These are phyloP conservation scores for Ceratocystis eucalypticola DNA, from an alignment of 2,329 filamentous ascomycete genomes.

Conservation along the genomic window DNA sequence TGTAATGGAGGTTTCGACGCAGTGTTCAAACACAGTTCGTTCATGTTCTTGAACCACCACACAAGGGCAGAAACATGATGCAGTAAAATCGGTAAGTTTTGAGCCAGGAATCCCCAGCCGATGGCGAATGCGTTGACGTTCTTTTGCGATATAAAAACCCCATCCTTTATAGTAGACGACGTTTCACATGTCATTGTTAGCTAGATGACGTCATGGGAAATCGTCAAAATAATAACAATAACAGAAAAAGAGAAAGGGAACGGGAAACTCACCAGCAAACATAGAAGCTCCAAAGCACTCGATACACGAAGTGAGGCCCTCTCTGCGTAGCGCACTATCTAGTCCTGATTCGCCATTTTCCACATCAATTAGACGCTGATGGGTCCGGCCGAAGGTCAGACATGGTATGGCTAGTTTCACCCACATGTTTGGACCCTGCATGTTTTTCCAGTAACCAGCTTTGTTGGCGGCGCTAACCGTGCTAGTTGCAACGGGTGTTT, in stretches of 20 bases:
- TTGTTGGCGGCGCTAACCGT: background rate
- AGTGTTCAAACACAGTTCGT: constrained; percentile 18
- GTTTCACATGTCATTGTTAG: constrained; percentile 19
- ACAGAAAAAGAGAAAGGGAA: background rate
- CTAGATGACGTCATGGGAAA: constrained; percentile 12
- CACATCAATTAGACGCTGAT: constrained; percentile 16
- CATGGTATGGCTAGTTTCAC: constrained; percentile 16
- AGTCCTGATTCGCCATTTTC: constrained; percentile 17
- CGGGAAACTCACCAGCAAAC: constrained; percentile 9
- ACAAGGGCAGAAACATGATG: constrained; percentile 18
- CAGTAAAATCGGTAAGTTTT: constrained; percentile 8
- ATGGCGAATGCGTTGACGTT: constrained; percentile 17
- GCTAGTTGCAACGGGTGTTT: background rate
- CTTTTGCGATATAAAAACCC: constrained; percentile 17
- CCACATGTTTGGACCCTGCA: constrained; percentile 13
- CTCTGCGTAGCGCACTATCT: constrained; percentile 11
- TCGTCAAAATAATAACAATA: background rate
- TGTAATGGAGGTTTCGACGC: constrained; percentile 13
- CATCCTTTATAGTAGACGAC: constrained; percentile 13
- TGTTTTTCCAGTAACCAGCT: constrained; percentile 13
- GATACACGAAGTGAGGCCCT: constrained; percentile 15
- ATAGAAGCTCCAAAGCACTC: constrained; percentile 13
- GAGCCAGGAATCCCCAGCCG: constrained; percentile 17
- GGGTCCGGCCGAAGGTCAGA: constrained; percentile 16
- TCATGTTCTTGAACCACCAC: constrained; percentile 17